Evolutionary conservation across 768 basidiomycete species (phyloP).

Genomic region (Brasilioporus rufonigricans): DNA sequence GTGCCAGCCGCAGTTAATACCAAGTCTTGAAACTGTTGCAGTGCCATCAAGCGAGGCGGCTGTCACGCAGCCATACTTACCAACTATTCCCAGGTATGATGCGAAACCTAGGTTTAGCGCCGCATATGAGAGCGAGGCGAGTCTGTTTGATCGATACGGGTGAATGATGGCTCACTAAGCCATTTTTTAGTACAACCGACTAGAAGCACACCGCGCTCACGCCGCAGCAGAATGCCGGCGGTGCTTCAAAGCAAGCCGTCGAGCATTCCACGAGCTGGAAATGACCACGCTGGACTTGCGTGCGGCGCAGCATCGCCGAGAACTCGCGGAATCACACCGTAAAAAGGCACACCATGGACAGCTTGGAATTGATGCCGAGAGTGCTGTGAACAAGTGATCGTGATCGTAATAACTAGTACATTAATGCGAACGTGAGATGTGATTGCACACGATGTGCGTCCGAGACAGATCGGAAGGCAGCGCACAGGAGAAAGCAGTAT

Average conservation of each 20-base stretch:
- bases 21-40: slow-evolving; percentile 13
- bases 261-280: slow-evolving; percentile 62
- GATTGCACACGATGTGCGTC: slow-evolving; percentile 70
- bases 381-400: slow-evolving; percentile 21
- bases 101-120: slow-evolving; percentile 28
- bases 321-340: slow-evolving; percentile 54
- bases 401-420: slow-evolving; percentile 25
- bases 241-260: slow-evolving; percentile 39
- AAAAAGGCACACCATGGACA: slow-evolving; percentile 61
- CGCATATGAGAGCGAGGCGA: slow-evolving; percentile 26
- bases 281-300: slow-evolving; percentile 57
- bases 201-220: slow-evolving; percentile 39
- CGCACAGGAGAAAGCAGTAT: slow-evolving; percentile 66
- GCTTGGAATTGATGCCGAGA: slow-evolving; percentile 54
- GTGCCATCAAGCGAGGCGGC: slow-evolving; percentile 13
- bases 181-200: slow-evolving; percentile 27
- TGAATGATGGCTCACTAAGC: slow-evolving; percentile 6
- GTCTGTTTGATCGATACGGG: slow-evolving; percentile 2
- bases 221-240: slow-evolving; percentile 40
- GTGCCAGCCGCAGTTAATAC: slow-evolving; percentile 1
- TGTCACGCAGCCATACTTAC: slow-evolving; percentile 31
- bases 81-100: slow-evolving; percentile 32
- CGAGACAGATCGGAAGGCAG: slow-evolving; percentile 62
- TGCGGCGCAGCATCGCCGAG: slow-evolving; percentile 56
- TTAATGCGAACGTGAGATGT: slow-evolving; percentile 45